Percentiles rank a stretch among this genome's conserved stretches.
Conservation (phyloP, 345 rosid genomes). For the Citrus cavaleriei region DNA sequence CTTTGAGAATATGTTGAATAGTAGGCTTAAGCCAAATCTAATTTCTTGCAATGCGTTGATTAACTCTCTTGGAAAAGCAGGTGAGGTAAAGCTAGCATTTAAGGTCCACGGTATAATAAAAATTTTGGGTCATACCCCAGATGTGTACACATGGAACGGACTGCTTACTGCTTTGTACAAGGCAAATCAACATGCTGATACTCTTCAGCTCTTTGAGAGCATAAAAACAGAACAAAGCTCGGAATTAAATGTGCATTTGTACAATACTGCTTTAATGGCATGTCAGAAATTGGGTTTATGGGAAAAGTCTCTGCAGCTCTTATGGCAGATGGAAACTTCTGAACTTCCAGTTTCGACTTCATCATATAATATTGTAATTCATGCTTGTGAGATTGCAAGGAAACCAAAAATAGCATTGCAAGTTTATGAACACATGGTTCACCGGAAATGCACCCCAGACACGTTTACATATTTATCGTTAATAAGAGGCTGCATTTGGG, state of each 20-base stretch:
- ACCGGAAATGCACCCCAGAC: constrained; percentile 46
- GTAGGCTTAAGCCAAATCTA: constrained; percentile 50
- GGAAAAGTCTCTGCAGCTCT: constrained; percentile 72
- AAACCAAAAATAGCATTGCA: constrained; percentile 63
- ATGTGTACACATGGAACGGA: constrained; percentile 79
- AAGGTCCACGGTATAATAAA: constrained; percentile 42
- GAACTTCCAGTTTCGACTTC: constrained; percentile 44
- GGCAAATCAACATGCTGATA: constrained; percentile 50
- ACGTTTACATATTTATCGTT: constrained; percentile 67
- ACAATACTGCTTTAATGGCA: constrained; percentile 56
- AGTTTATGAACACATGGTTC: constrained; percentile 70
- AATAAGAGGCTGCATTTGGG: constrained; percentile 73
- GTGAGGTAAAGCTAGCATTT: constrained; percentile 55
- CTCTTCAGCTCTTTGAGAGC: constrained; percentile 63
- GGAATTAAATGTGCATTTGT: constrained; percentile 46
- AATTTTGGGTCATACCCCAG: constrained; percentile 56
- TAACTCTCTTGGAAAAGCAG: constrained; percentile 65
- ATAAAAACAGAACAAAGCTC: constrained; percentile 33
- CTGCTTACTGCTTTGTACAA: constrained; percentile 56
- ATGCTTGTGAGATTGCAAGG: constrained; percentile 68
- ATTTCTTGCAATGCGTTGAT: constrained; percentile 69
- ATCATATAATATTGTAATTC: constrained; percentile 64
- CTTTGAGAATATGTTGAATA: constrained; percentile 50
- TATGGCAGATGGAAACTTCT: constrained; percentile 70
- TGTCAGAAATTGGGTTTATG: constrained; percentile 76